These are phyloP conservation scores for Iris pallida DNA, from an alignment of 116 monocot species.

Conservation along the genomic window DNA sequence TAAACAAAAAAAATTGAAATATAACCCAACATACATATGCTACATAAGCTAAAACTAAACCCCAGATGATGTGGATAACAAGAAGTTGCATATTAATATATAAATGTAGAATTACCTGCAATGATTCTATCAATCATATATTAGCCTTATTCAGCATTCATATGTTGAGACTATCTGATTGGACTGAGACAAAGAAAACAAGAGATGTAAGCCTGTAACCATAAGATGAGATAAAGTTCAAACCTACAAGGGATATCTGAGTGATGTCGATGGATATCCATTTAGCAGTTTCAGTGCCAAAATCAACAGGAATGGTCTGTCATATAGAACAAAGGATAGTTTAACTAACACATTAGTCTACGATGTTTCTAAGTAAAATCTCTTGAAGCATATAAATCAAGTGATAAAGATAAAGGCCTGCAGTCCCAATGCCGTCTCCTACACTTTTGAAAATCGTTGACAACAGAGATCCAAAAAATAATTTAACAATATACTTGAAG, in stretches of 20 bases:
- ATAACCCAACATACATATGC: no score
- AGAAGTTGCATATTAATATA: no score
- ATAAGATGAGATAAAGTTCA: not conserved
- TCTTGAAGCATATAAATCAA: not conserved
- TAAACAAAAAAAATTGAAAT: no score
- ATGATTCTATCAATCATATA: no score
- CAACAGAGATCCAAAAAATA: slow-evolving; percentile 6
- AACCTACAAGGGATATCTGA: slow-evolving; percentile 84
- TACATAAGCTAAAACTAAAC: no score
- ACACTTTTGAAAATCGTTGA: slow-evolving; percentile 99
- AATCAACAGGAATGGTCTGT: slow-evolving; percentile 94
- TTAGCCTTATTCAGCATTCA: no score
- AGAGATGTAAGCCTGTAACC: not conserved
- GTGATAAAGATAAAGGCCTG: slow-evolving; percentile 44
- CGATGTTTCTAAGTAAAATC: not conserved
- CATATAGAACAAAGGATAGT: slow-evolving; percentile 2
- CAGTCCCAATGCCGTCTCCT: slow-evolving; percentile 89
- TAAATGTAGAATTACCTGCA: no score
- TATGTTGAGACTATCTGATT: no score
- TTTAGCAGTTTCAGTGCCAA: slow-evolving; percentile 86
- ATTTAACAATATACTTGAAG: not conserved
- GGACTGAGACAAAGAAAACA: slow-evolving; percentile 2
- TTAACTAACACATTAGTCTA: not conserved
- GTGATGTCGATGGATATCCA: slow-evolving; percentile 99
- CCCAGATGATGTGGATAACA: no score